A percentile compares a stretch with the other conserved stretches of the same genome.
These are phyloP conservation scores for Aspergillus kassunensis DNA, from an alignment of 495 filamentous ascomycete species.

Conservation along the genomic window DNA sequence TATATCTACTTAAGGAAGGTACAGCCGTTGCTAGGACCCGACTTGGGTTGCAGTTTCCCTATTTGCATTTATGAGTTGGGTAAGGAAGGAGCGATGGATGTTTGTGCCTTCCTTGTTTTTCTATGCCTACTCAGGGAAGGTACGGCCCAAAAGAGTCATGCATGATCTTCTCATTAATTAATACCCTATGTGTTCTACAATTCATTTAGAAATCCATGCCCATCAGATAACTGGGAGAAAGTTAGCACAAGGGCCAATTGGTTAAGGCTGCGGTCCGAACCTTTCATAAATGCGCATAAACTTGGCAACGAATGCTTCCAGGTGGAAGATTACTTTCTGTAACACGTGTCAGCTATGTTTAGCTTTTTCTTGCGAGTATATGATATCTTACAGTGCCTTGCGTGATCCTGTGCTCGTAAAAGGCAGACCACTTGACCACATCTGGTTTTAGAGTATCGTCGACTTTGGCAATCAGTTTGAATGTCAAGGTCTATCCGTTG, in stretches of 20 bases:
- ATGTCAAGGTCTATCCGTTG: constrained; percentile 69
- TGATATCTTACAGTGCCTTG: constrained; percentile 61
- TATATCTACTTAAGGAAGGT: too few relatives aligned
- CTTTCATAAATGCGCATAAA: constrained; percentile 93
- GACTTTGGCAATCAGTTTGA: constrained; percentile 80
- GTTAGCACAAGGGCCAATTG: constrained; percentile 19
- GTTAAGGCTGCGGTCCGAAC: constrained; percentile 29
- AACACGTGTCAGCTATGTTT: constrained; percentile 19
- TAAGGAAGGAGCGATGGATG: too few relatives aligned
- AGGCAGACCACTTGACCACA: constrained; percentile 92
- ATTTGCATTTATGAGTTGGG: too few relatives aligned
- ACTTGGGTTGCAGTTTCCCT: too few relatives aligned
- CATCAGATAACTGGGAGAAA: constrained; percentile 67
- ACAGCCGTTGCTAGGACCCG: too few relatives aligned
- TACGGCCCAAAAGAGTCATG: too few relatives aligned
- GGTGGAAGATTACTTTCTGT: constrained; percentile 92
- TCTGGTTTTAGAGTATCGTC: constrained; percentile 87
- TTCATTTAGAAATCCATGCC: constrained; percentile 69
- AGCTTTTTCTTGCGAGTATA: not conserved
- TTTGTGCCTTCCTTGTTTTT: too few relatives aligned
- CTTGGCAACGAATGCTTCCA: constrained; percentile 97
- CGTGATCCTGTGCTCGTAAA: constrained; percentile 91
- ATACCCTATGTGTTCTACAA: constrained; percentile 19
- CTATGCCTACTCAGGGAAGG: too few relatives aligned
- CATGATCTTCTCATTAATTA: constrained; percentile 43